Conservation (phyloP, 2,329 filamentous ascomycete genomes). For the Scolecobasidium constrictum region DNA sequence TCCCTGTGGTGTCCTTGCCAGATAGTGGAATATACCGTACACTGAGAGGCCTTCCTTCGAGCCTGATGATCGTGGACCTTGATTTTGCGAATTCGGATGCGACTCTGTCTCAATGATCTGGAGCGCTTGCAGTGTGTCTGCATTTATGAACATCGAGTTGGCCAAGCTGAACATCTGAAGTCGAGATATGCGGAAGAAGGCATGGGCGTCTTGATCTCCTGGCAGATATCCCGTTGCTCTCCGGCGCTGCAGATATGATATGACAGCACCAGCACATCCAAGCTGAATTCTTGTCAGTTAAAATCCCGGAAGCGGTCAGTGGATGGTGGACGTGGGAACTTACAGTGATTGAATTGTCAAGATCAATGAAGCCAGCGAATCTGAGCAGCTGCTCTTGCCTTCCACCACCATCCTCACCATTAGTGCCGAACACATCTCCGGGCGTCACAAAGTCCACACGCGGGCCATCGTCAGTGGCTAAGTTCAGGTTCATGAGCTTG, state of each 20-base stretch:
- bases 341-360: slow-evolving; percentile 63
- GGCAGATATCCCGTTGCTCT: slow-evolving; percentile 52
- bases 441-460: slow-evolving; percentile 51
- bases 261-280: slow-evolving; percentile 76
- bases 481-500: slow-evolving; percentile 50
- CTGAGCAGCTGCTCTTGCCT: slow-evolving; percentile 55
- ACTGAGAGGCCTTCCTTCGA: slow-evolving; percentile 75
- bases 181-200: slow-evolving; percentile 48
- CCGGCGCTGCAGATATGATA: slow-evolving; percentile 66
- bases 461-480: slow-evolving; percentile 37
- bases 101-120: slow-evolving; percentile 77
- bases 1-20: slow-evolving; percentile 72
- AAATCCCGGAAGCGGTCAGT: too few species aligned
- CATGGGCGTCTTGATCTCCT: slow-evolving; percentile 42
- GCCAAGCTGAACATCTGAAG: slow-evolving; percentile 65
- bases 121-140: slow-evolving; percentile 68
- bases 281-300: too few species aligned
- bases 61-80: slow-evolving; percentile 53
- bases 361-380: slow-evolving; percentile 58
- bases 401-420: slow-evolving; percentile 34
- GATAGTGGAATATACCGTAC: slow-evolving; percentile 68
- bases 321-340: too few species aligned
- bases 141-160: slow-evolving; percentile 62
- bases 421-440: slow-evolving; percentile 33
- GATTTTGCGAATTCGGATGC: slow-evolving; percentile 71